Evolutionary conservation across 345 rosid genomes (phyloP), one percentile per base, ranked within the genome.

Genomic region (Nasturtium officinale): DNA sequence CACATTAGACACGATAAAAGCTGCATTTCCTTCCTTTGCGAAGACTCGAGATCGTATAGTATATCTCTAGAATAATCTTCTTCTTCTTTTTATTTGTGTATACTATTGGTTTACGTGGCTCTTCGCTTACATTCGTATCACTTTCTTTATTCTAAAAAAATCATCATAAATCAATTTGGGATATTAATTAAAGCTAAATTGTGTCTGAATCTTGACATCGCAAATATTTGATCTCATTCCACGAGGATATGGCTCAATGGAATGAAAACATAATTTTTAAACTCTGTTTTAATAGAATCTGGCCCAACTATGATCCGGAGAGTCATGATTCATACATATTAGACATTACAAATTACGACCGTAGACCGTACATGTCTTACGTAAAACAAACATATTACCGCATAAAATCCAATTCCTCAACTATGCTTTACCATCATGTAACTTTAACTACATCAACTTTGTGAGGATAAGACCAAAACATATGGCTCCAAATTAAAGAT

Each of bases 11-110:
- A 30, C 15, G 67, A 69, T 11, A 55, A 59, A 57, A 57, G 46
- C 9, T 64, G 69, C 52, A 62, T 56, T 42, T 33, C n/a, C 32
- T 58, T 58, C 32, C 3, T 51, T 65, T 25, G 55, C 15, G 67
- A 66, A 59, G 73, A 50, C 78, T 74, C 67, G 73, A 67, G 54
- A 74, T 67, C 54, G 67, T 59, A 38, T 15, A 28, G n/a, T 43
- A 73, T 61, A 52, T 61, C 52, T 61, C 67, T 2, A 72, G 69
- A 52, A 42, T 73, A 25, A 64, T 73, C 1, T 33, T 20, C 11
- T 17, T 29, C 40, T 13, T 65, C 11, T 8, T n/a, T 7, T 59
- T 43, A 5, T 6, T 29, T 43, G 15, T 45, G 2, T 11, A n/a
- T 13, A 15, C 20, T 23, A 23, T 2, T 7, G 33, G 18, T 20